Evolutionary conservation across 257 asterid genomes (phyloP).

Genomic region (Nicotiana tabacum): DNA sequence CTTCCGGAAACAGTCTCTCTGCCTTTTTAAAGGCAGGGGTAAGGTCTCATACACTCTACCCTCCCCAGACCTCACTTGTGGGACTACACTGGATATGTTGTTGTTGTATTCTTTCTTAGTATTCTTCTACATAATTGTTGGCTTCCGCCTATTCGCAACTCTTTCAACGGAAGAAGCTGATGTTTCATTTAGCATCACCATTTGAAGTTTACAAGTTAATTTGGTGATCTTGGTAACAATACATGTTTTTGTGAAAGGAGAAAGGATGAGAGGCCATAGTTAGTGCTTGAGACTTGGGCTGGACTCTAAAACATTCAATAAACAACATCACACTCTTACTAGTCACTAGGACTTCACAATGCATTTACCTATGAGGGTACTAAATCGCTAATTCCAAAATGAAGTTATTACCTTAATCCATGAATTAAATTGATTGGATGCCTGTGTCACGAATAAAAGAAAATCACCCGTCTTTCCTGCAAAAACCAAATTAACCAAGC

Average conservation of each 20-base stretch:
- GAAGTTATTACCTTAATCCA: slow-evolving; percentile 20
- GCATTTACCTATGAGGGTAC: neutral
- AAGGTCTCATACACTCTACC: too few relatives aligned
- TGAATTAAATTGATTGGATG: neutral
- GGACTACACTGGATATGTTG: too few relatives aligned
- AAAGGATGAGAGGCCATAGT: neutral
- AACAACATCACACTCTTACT: neutral
- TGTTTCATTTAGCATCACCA: neutral
- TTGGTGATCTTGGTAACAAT: neutral
- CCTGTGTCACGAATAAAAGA: neutral
- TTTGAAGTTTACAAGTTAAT: neutral
- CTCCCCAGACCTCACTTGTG: too few relatives aligned
- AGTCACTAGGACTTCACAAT: neutral
- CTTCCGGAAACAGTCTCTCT: too few relatives aligned
- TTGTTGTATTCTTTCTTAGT: too few relatives aligned
- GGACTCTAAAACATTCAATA: neutral
- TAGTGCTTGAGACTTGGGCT: neutral
- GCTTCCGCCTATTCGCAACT: too few relatives aligned
- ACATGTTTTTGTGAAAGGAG: neutral
- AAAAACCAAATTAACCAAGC: neutral
- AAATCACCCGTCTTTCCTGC: slow-evolving; percentile 63
- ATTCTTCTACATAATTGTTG: too few relatives aligned
- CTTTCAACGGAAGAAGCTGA: neutral
- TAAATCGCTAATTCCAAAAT: neutral
- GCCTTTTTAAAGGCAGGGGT: too few relatives aligned